A percentile compares a stretch with the other conserved stretches of the same genome.
These are phyloP conservation scores for Fusarium sp. DNA, from an alignment of 2,329 filamentous ascomycete genomes.

Conservation along the genomic window DNA sequence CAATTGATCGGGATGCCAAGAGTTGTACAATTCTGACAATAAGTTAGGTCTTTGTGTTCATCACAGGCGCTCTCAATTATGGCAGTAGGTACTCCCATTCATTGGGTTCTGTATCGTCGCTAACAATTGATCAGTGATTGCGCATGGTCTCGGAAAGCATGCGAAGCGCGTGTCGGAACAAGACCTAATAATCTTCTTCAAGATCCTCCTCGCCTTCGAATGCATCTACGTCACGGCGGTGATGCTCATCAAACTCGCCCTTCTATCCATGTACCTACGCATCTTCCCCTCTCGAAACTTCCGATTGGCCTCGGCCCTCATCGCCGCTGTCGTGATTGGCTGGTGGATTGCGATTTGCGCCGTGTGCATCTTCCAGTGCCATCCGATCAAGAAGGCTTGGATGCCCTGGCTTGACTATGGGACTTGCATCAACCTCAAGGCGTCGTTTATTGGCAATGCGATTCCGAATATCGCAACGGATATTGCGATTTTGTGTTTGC, in stretches of 20 bases:
- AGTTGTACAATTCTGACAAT: neutral
- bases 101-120: neutral
- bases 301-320: neutral
- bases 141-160: slow-evolving; percentile 23
- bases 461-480: slow-evolving; percentile 25
- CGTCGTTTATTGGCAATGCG: slow-evolving; percentile 25
- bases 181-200: slow-evolving; percentile 15
- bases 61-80: slow-evolving; percentile 24
- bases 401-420: slow-evolving; percentile 4
- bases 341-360: slow-evolving; percentile 31
- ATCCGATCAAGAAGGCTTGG: slow-evolving; percentile 19
- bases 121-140: slow-evolving; percentile 16
- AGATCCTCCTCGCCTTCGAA: slow-evolving; percentile 28
- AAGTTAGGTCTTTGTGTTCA: slow-evolving; percentile 12
- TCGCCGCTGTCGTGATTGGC: neutral
- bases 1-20: neutral
- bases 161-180: neutral
- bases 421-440: slow-evolving; percentile 24
- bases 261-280: slow-evolving; percentile 24
- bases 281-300: slow-evolving; percentile 22
- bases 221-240: slow-evolving; percentile 23
- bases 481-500: slow-evolving; percentile 20
- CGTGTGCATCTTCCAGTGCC: slow-evolving; percentile 29
- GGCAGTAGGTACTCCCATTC: neutral
- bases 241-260: slow-evolving; percentile 25